Conservation (phyloP, 2,329 filamentous ascomycete genomes). For the Knoxdaviesia capensis region DNA sequence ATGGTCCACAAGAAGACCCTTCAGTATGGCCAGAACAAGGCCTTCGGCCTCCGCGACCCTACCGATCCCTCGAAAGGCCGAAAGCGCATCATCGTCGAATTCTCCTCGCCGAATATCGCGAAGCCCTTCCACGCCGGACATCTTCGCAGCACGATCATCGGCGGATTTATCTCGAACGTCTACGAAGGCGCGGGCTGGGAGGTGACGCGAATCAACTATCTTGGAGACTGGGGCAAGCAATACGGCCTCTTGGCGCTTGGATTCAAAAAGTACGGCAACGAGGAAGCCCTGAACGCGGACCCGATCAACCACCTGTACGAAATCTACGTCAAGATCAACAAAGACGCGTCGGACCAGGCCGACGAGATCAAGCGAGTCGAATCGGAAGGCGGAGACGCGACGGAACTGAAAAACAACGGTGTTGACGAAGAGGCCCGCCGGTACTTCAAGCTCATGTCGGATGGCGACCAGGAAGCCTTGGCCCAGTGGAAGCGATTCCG, state of each 20-base stretch:
- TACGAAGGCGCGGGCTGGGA: conserved; percentile 56
- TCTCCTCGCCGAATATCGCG: conserved; percentile 71
- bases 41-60: conserved; percentile 39
- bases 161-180: conserved; percentile 54
- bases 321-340: conserved; percentile 63
- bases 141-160: conserved; percentile 60
- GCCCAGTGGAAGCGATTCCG: conserved; percentile 45
- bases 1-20: conserved; percentile 41
- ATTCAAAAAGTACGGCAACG: conserved; percentile 55
- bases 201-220: conserved; percentile 54
- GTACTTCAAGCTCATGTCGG: conserved; percentile 54
- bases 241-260: conserved; percentile 54
- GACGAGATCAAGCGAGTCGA: conserved; percentile 39
- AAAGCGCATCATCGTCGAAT: conserved; percentile 58
- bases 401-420: conserved; percentile 28
- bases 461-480: conserved; percentile 39
- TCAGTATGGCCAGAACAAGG: conserved; percentile 42
- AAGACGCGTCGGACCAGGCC: conserved; percentile 44
- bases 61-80: conserved; percentile 36
- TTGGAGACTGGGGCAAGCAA: conserved; percentile 69
- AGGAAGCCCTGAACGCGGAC: conserved; percentile 48
- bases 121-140: conserved; percentile 71
- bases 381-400: conserved; percentile 18
- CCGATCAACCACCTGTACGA: conserved; percentile 70
- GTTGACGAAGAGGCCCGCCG: conserved; percentile 56